Base-by-base conservation (phyloP, 176 grass and related monocot genomes). In the Carex pumila region DNA sequence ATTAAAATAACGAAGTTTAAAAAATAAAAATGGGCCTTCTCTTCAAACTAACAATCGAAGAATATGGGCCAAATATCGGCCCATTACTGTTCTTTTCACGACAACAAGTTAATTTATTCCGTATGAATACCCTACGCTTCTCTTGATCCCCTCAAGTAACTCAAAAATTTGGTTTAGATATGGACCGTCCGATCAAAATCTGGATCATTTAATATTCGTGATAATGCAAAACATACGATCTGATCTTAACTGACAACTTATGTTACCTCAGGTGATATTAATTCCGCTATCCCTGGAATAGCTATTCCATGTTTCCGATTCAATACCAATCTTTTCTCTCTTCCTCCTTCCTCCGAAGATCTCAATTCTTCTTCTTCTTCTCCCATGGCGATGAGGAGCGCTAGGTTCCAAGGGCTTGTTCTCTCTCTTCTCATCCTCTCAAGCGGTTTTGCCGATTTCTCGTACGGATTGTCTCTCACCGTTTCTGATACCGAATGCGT, bases 401-500 rank as follows among this genome's bases (percentile, higher is more conserved):
- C 45, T 49, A 43, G 45, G 21, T 71, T 68, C 30, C 13, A 56
- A 79, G 81, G 59, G 83, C 43, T 87, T 65, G 15, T 93, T 37
- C 32, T 92, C 47, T 39, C 87, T 43, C 17, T 86, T 30, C 77
- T 67, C 67, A 22, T 87, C 77, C 67, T 90, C 74, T 69, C 85
- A 52, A 79, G 55, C 49, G 73, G 71, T 29, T 73, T 79, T 6
- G 13, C 66, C 17, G 22, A 81, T 82, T 84, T 57, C 22, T 85
- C 80, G 47, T 80, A 85, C 34, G 93, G 89, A 39, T 87, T 99
- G 2, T 99, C 96, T 39, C 84, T 99, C 32, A 99, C 96, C 43
- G 93, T 99, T 29, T 93, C 90, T 12, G 93, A 99, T 21, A 88
- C 88, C 53, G 96, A 99, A 87, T 99, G 96, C 88, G 85, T 99